Base-by-base conservation (phyloP, 805 yeast species). In the Saturnispora halmiae region DNA sequence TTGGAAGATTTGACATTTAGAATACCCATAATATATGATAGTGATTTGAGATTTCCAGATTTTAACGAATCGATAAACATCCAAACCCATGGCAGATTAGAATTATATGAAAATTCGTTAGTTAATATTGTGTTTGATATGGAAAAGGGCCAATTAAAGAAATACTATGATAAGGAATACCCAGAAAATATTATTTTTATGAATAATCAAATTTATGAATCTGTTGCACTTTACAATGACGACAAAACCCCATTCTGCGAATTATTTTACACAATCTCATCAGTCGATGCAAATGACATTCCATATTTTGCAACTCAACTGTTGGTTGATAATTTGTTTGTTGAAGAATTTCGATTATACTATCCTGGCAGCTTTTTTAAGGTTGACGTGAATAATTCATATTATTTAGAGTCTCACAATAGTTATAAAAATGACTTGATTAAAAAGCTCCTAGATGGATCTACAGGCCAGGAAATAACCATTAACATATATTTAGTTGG, bases 1-100 rank as follows among this genome's bases (percentile, higher is more conserved):
- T 57, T 67, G 33, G 48, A 58, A 18, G 79, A 73, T 49, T 45
- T 74, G 2, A 56, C 57, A 19, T 40, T 75, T 31, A 59, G 51
- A 2, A 61, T 73, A 5, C 75, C 75, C 0, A 61, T 73, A 3
- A 65, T 60, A 36, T 48, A 67, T 18, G 56, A 59, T n/a, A 50
- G 58, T 1, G 66, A 67, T 9, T 67, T 76, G 47, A 57, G 61
- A 14, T 77, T 79, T 49, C 88, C 90, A 0, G 95, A 86, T 55
- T 52, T 86, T 15, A 72, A 69, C 2, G 66, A 66, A 32, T 86
- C 82, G 1, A 53, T 71, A 2, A 70, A 72, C 44, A 51, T 65
- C 10, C 73, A 75, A 48, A 51, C 73, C 2, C 64, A 70, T 44
- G 59, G 63, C 13, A 59, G 70, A 34, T 43, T 77, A 31, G 51